A percentile compares a stretch with the other conserved stretches of the same genome.
These are phyloP conservation scores for Digitaria exilis DNA, from an alignment of 202 grass and related monocot species.

Conservation along the genomic window DNA sequence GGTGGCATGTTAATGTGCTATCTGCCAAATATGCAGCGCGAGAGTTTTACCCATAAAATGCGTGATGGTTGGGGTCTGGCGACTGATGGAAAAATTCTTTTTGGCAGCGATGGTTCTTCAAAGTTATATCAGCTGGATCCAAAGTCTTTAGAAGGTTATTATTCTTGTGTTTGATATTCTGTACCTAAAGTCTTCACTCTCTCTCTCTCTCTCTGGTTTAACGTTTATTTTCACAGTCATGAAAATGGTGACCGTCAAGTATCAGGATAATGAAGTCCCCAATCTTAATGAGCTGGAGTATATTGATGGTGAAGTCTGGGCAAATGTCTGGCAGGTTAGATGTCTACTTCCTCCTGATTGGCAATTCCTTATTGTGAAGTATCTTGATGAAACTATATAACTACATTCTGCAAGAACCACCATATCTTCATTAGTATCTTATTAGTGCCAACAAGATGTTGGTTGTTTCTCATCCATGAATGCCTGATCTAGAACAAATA, in stretches of 20 bases:
- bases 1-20: background rate
- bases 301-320: conserved; percentile 95
- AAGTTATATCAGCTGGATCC: conserved; percentile 80
- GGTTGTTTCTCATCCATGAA: conserved; percentile 11
- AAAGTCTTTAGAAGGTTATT: conserved; percentile 44
- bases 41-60: conserved; percentile 90
- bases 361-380: conserved; percentile 3
- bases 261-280: conserved; percentile 68
- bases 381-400: background rate
- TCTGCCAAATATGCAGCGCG: conserved; percentile 44
- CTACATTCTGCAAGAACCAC: background rate
- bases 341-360: conserved; percentile 25
- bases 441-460: conserved; percentile 13
- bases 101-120: conserved; percentile 92
- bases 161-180: conserved; percentile 15
- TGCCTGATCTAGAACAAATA: conserved; percentile 9
- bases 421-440: conserved; percentile 1
- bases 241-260: conserved; percentile 76
- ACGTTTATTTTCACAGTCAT: conserved; percentile 55
- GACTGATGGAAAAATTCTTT: conserved; percentile 90
- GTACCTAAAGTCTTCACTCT: background rate
- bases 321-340: conserved; percentile 97
- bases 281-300: conserved; percentile 95
- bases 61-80: conserved; percentile 88
- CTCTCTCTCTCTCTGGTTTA: background rate